Conservation (phyloP, 2,329 filamentous ascomycete genomes). For the Cryoendolithus antarcticus region DNA sequence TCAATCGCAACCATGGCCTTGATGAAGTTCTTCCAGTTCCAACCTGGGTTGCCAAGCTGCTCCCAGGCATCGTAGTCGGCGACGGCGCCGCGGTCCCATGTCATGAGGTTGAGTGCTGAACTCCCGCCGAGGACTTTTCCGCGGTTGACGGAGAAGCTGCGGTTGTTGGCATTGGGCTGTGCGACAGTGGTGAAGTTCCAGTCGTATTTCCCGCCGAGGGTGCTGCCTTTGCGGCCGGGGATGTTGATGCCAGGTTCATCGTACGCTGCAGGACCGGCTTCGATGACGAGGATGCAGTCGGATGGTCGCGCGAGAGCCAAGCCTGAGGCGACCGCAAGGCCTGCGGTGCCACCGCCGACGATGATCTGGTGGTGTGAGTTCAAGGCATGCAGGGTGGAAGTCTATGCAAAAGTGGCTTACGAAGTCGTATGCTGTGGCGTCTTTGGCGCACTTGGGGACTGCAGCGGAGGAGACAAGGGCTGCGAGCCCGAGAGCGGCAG, state of each 20-base stretch:
- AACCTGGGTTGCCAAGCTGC: constrained; percentile 22
- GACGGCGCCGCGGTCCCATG: constrained; percentile 20
- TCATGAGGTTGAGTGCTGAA: constrained; percentile 17
- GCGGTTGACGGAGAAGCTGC: constrained; percentile 6
- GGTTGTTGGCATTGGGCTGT: constrained; percentile 3
- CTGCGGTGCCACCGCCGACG: constrained; percentile 12
- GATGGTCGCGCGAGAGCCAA: constrained; percentile 10
- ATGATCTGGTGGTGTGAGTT: constrained; percentile 12
- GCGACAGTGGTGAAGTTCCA: constrained; percentile 31
- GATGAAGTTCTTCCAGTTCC: constrained; percentile 15
- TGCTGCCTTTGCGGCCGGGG: constrained; percentile 14
- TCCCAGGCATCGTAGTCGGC: constrained; percentile 25
- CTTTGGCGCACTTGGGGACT: constrained; percentile 1
- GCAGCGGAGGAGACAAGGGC: too few relatives aligned
- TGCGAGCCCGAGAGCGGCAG: too few relatives aligned
- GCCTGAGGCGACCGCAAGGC: constrained; percentile 12
- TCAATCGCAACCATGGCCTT: constrained; percentile 5
- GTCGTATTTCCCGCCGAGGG: constrained; percentile 15
- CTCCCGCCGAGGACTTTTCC: constrained; percentile 22
- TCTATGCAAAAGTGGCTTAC: not conserved
- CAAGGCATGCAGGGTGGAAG: not conserved
- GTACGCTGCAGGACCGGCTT: constrained; percentile 12
- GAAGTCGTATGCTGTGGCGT: constrained; percentile 5
- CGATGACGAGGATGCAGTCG: constrained; percentile 12
- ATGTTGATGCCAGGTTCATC: constrained; percentile 12